Conservation (phyloP, 2,329 filamentous ascomycete genomes). For the Aspergillus sp. region DNA sequence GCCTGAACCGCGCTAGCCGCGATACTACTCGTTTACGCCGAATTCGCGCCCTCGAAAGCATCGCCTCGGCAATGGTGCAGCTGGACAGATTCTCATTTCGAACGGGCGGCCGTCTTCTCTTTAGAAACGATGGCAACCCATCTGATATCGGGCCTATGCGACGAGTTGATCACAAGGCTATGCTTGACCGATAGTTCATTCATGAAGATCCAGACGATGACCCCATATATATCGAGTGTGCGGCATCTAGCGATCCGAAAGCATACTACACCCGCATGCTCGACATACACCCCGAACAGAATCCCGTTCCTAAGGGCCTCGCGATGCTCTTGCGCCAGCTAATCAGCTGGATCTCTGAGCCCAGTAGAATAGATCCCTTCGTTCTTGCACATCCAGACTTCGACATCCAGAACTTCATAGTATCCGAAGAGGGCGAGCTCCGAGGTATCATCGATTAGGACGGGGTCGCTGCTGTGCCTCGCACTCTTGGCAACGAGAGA, state of each 20-base stretch:
- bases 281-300: neutral
- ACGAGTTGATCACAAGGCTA: conserved; percentile 5
- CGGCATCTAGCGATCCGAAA: conserved; percentile 5
- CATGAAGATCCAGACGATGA: conserved; percentile 7
- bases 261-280: conserved; percentile 6
- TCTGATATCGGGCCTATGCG: conserved; percentile 2
- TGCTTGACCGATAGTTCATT: conserved; percentile 8
- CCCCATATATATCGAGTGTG: conserved; percentile 8
- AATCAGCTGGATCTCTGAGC: conserved; percentile 12
- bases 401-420: conserved; percentile 23
- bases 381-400: conserved; percentile 21
- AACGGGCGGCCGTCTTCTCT: conserved; percentile 4
- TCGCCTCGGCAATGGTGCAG: conserved; percentile 13
- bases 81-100: conserved; percentile 10
- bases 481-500: conserved; percentile 13
- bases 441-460: conserved; percentile 24
- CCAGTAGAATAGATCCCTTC: conserved; percentile 5
- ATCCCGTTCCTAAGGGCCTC: conserved; percentile 3
- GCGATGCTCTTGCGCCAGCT: conserved; percentile 7
- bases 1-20: neutral
- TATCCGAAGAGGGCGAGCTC: conserved; percentile 18
- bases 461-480: conserved; percentile 13
- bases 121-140: conserved; percentile 6
- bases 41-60: conserved; percentile 8
- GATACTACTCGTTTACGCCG: conserved; percentile 3